phyloP scores from a whole-genome alignment of 306 rosid genomes.

The Lotus japonicus region DNA sequence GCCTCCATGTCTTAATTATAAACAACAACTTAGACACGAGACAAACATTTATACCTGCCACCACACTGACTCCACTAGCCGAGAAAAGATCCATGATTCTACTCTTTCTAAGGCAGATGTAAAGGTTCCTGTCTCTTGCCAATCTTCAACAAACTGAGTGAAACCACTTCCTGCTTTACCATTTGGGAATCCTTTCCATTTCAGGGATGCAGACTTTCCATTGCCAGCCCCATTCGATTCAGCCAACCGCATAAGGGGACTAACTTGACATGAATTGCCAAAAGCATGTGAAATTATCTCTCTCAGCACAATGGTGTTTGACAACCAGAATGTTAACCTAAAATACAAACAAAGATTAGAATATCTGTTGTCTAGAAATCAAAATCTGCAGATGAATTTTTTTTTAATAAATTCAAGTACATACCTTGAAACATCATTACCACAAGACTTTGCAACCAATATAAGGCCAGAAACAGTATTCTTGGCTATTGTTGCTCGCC shows the following conservation, averaged over 20 bases:
- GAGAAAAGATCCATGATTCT: conserved; percentile 95
- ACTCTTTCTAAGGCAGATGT: conserved; percentile 65
- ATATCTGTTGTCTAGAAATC: conserved; percentile 10
- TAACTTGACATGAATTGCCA: conserved; percentile 56
- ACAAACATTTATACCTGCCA: conserved; percentile 74
- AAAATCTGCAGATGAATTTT: neutral
- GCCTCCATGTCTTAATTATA: conserved; percentile 14
- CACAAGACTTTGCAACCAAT: conserved; percentile 90
- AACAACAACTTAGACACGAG: neutral
- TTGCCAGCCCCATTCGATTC: conserved; percentile 45
- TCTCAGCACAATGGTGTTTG: conserved; percentile 77
- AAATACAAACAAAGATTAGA: conserved; percentile 13
- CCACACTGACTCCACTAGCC: conserved; percentile 97
- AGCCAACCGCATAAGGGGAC: conserved; percentile 33
- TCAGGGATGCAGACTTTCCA: conserved; percentile 36
- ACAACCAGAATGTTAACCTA: conserved; percentile 94
- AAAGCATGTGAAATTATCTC: conserved; percentile 69
- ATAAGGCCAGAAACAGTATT: conserved; percentile 80
- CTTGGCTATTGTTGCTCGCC: conserved; percentile 69
- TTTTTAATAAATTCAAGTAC: neutral
- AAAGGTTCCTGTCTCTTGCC: conserved; percentile 96
- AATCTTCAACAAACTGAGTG: conserved; percentile 50
- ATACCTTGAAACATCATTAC: conserved; percentile 92
- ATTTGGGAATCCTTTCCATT: conserved; percentile 49
- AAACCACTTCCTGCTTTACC: conserved; percentile 47